Percentiles rank a stretch among this genome's conserved stretches.
These are phyloP conservation scores for Volvox africanus DNA, from an alignment of 139 green algal genomes.

Conservation along the genomic window DNA sequence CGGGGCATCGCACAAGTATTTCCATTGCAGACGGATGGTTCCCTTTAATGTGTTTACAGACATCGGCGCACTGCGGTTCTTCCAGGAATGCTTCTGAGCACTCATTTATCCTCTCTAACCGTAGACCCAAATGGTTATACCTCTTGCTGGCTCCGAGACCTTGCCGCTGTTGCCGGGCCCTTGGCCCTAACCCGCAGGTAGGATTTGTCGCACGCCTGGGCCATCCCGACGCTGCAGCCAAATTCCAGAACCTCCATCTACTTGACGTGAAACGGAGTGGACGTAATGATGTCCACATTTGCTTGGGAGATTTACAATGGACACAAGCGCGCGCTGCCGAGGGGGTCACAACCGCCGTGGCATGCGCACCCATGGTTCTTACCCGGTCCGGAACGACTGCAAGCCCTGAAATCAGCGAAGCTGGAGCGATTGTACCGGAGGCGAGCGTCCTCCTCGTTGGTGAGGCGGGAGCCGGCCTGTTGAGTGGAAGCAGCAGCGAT, in stretches of 20 bases:
- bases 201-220: slow-evolving; percentile 37
- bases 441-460: neutral
- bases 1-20: no score
- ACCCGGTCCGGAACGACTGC: neutral
- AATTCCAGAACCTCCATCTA: slow-evolving; percentile 41
- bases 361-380: neutral
- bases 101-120: no score
- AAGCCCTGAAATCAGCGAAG: slow-evolving; percentile 21
- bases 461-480: neutral
- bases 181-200: neutral
- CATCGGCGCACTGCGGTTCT: no score
- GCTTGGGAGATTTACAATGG: slow-evolving; percentile 25
- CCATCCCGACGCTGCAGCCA: slow-evolving; percentile 25
- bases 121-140: neutral
- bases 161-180: no score
- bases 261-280: slow-evolving; percentile 25
- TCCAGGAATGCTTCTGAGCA: no score
- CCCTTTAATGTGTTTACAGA: no score
- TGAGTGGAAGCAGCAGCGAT: slow-evolving; percentile 31
- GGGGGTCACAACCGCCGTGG: neutral
- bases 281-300: slow-evolving; percentile 24
- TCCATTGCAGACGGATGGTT: no score
- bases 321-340: neutral
- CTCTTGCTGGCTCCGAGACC: neutral
- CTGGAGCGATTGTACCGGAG: neutral